Base-by-base conservation (phyloP, 2,329 filamentous ascomycete species). In the Xylariales sp. region DNA sequence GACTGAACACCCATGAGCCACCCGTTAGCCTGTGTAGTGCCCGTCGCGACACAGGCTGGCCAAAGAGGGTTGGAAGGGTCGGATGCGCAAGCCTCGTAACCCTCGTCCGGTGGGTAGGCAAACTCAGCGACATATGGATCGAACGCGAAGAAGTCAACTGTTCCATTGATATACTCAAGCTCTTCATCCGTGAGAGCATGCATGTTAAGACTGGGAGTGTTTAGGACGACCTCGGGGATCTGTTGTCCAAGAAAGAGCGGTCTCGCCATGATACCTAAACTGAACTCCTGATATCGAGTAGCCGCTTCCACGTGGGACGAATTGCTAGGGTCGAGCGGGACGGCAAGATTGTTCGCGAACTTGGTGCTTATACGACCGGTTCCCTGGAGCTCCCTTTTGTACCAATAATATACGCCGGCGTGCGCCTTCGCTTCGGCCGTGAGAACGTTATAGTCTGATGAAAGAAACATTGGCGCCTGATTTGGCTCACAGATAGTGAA, bases 1-100 rank as follows among this genome's bases (percentile, higher is more conserved):
- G 73, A 77, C 10, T 67, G 63, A 46, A 79, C 78, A 15, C 78
- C 78, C 36, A 80, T 74, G 48, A 74, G 63, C 78, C 78, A 82
- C 3, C 75, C 76, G 21, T 69, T 69, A 2, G 62, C 56, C 28
- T 72, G 72, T 2, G 55, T 60, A 0, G 61, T 69, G 9, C 64
- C 66, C 43, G 73, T 67, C 1, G 64, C 66, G 1, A 76, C 73
- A 48, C 77, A 82, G 45, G 71, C 70, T 0, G 77, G 78, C 15
- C 66, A 70, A 7, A 70, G 59, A 0, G 68, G 49, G 21, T 71
- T 64, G 5, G 61, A 65, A 2, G 56, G 49, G 50, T 80, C 71
- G 5, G 59, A 46, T 1, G 70, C 64, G 49, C 77, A 81, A 4
- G 64, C 63, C 0, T 62, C 57, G 33, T 77, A 65, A 2, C 71